phyloP scores from a whole-genome alignment of 192 early-diverging fungal genomes.

The Lunasporangiospora selenospora region DNA sequence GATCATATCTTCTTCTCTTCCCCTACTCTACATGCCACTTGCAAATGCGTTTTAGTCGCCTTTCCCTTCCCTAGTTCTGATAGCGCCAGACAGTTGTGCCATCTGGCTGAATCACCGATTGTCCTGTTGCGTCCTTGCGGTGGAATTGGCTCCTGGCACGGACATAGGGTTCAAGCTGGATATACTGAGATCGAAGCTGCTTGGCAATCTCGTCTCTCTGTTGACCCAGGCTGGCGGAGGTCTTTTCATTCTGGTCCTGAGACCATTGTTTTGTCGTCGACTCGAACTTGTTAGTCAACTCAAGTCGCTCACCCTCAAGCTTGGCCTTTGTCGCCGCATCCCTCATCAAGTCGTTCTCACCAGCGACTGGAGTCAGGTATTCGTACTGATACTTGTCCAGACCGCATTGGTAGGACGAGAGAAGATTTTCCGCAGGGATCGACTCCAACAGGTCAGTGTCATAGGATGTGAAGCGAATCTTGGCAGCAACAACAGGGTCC shows the following conservation, averaged over 20 bases:
- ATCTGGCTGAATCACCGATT: conserved; percentile 22
- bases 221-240: background rate
- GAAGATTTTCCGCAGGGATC: conserved; percentile 66
- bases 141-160: conserved; percentile 44
- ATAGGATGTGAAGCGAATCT: conserved; percentile 77
- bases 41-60: too few relatives aligned
- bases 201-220: conserved; percentile 21
- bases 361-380: conserved; percentile 45
- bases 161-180: conserved; percentile 27
- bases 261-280: conserved; percentile 13
- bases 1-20: too few relatives aligned
- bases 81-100: conserved; percentile 29
- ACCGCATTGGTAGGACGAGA: conserved; percentile 63
- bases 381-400: conserved; percentile 55
- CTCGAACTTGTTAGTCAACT: conserved; percentile 12
- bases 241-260: background rate
- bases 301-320: conserved; percentile 19
- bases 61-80: conserved; percentile 36
- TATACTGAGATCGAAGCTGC: conserved; percentile 17
- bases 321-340: conserved; percentile 36
- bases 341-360: conserved; percentile 52
- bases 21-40: too few relatives aligned
- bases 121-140: conserved; percentile 17
- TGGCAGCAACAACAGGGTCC: conserved; percentile 90
- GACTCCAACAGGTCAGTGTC: conserved; percentile 65